Evolutionary conservation across 2,329 filamentous ascomycete species (phyloP).

Genomic region (Sordariomycetes sp.): DNA sequence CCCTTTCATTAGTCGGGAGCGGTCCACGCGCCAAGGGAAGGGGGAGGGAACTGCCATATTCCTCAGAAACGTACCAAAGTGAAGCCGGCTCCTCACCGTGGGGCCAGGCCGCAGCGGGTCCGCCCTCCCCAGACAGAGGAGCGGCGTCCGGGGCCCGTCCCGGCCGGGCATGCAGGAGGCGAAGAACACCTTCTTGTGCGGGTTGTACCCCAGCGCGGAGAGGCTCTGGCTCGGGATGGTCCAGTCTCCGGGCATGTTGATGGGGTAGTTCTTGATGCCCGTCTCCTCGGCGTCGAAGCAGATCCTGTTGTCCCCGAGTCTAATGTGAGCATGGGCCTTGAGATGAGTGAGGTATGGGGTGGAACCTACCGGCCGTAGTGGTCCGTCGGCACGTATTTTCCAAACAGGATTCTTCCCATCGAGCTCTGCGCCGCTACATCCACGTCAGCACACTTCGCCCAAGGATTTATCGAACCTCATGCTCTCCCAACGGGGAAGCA

Average conservation of each 20-base stretch:
- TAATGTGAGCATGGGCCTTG: background rate
- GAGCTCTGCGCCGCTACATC: background rate
- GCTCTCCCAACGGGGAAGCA: background rate
- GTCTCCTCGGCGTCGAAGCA: background rate
- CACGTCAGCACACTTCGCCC: background rate
- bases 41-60: background rate
- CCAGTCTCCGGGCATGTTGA: background rate
- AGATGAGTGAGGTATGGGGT: background rate
- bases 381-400: background rate
- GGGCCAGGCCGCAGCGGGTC: background rate
- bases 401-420: background rate
- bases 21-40: background rate
- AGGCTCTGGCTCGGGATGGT: background rate
- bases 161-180: background rate
- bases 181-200: background rate
- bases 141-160: background rate
- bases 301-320: background rate
- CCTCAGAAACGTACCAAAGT: background rate
- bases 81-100: background rate
- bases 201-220: background rate
- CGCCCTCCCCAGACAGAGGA: background rate
- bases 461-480: background rate
- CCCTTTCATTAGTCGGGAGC: background rate
- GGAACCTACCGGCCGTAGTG: background rate
- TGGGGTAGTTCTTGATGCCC: background rate